Evolutionary conservation across 2,329 filamentous ascomycete genomes (phyloP), one percentile per base, ranked within the genome.

Genomic region (Ophiognomonia clavigignenti-juglandacearum): DNA sequence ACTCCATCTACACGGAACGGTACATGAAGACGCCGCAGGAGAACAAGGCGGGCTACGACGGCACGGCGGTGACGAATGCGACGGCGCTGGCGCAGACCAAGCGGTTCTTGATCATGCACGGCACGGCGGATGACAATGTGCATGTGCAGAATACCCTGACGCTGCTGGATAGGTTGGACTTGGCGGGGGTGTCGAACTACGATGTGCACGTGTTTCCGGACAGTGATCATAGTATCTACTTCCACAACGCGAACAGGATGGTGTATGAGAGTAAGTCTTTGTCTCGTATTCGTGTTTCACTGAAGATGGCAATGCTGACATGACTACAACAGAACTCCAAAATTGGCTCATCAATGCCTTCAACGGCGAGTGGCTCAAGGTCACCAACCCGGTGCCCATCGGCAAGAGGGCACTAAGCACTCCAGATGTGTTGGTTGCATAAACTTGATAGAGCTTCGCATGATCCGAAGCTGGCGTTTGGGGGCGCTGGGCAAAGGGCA

Each of bases 261-360:
- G 91, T 98, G 6, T 97, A 93, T 62, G 86, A 96, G 56, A 95
- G 89, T 95, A 71, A 77, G 89, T 81, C 20, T 7, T 0, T 7
- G 9, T 22, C 19, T 11, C 9, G 19, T 16, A n/a, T n/a, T n/a
- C n/a, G n/a, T n/a, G n/a, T 13, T 3, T 6, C 3, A 35, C 7
- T 26, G 0, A 24, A 11, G 14, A 23, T 4, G 7, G 4, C 24
- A 14, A 9, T 16, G 27, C 41, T 24, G 18, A 40, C 37, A 41
- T 32, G 1, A 54, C 23, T 23, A 5, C 52, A 90, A 86, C 52
- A 90, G 86, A 89, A 68, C 66, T 96, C 26, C 83, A 76, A 48
- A 91, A 88, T 63, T 98, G 92, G 92, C 81, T 98, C 45, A 79
- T 96, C 62, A 97, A 96, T 63, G 93, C 93, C 2, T 98, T 98